phyloP scores from a whole-genome alignment of 306 rosid genomes.

The Citrullus colocynthis region DNA sequence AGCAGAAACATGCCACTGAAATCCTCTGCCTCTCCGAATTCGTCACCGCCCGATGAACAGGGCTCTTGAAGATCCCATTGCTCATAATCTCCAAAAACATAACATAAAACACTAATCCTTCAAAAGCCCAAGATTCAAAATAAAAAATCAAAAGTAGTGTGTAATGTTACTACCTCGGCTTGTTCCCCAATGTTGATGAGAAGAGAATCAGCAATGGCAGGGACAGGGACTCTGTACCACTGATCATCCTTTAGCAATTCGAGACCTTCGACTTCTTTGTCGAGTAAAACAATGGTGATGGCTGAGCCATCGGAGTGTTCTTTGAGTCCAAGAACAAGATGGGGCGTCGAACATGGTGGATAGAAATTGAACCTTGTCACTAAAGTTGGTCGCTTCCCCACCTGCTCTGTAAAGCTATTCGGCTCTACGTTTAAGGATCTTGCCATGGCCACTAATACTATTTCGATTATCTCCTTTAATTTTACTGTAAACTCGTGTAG shows the following conservation, averaged over 20 bases:
- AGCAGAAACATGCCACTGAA: slow-evolving; percentile 37
- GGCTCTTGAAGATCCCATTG: slow-evolving; percentile 53
- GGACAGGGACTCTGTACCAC: slow-evolving; percentile 64
- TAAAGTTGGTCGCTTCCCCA: slow-evolving; percentile 26
- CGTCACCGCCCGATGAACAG: slow-evolving; percentile 47
- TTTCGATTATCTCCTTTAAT: slow-evolving; percentile 20
- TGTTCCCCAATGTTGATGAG: slow-evolving; percentile 69
- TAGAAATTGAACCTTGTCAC: slow-evolving; percentile 44
- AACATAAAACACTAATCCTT: neutral
- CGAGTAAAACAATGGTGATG: slow-evolving; percentile 58
- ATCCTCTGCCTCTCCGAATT: slow-evolving; percentile 40
- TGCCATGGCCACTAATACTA: slow-evolving; percentile 45
- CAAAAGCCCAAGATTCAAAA: too few species aligned
- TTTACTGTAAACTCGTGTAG: slow-evolving; percentile 31
- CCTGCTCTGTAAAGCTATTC: slow-evolving; percentile 31
- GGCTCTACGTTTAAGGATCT: slow-evolving; percentile 52
- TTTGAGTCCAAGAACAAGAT: slow-evolving; percentile 49
- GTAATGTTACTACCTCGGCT: slow-evolving; percentile 23
- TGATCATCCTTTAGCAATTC: slow-evolving; percentile 40
- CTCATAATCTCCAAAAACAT: slow-evolving; percentile 16
- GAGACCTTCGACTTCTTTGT: slow-evolving; percentile 56
- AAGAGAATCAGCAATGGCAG: slow-evolving; percentile 48
- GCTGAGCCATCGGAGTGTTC: slow-evolving; percentile 61
- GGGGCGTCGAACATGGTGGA: slow-evolving; percentile 56
- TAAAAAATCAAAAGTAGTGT: too few species aligned